Percentiles rank a stretch among this genome's conserved stretches.
Conservation (phyloP, 2,329 filamentous ascomycete species). For the Diaporthe sp. region DNA sequence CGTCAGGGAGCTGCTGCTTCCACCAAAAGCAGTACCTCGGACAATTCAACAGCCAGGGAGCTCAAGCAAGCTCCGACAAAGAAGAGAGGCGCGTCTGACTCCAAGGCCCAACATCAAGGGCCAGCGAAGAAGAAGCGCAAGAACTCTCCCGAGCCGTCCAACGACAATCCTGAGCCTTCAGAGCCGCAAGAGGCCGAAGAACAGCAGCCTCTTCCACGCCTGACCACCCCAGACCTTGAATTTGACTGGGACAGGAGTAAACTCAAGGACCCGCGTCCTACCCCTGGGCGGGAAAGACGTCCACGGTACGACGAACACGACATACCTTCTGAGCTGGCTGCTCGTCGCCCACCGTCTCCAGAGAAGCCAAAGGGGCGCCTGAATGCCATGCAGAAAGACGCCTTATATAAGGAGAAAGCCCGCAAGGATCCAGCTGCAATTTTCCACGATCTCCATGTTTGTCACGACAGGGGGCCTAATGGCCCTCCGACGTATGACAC, state of each 20-base stretch:
- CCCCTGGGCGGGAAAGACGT: slow-evolving; percentile 44
- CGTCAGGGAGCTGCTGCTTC: not conserved
- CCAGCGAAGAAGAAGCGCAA: slow-evolving; percentile 20
- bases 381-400: slow-evolving; percentile 40
- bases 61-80: slow-evolving; percentile 5
- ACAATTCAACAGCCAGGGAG: not conserved
- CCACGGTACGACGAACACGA: slow-evolving; percentile 37
- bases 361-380: slow-evolving; percentile 43
- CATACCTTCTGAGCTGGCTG: slow-evolving; percentile 40
- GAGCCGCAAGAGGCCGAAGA: not conserved
- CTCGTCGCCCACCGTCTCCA: slow-evolving; percentile 33
- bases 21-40: not conserved
- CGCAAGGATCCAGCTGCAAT: not conserved
- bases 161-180: not conserved
- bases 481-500: not conserved
- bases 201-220: slow-evolving; percentile 32
- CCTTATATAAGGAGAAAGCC: not conserved
- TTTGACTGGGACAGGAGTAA: slow-evolving; percentile 47
- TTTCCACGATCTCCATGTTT: slow-evolving; percentile 11
- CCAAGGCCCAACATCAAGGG: not conserved
- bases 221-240: slow-evolving; percentile 47
- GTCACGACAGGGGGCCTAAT: not conserved
- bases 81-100: slow-evolving; percentile 23
- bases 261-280: slow-evolving; percentile 46
- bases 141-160: not conserved